These are phyloP conservation scores for Capsella bursapastoris DNA, from an alignment of 345 rosid species.

Conservation along the genomic window DNA sequence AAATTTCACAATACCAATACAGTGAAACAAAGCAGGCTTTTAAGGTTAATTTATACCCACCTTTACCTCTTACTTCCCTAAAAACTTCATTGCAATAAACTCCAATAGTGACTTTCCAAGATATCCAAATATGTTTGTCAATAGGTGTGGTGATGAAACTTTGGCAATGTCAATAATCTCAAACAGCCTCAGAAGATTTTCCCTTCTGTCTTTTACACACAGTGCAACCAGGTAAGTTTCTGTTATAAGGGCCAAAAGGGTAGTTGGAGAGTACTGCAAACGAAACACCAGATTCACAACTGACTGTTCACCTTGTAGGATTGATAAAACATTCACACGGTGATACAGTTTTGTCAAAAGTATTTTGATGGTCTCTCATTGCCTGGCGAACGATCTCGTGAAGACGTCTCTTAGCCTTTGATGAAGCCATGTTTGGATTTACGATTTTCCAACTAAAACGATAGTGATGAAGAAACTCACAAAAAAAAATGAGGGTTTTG, in stretches of 20 bases:
- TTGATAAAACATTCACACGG: background rate
- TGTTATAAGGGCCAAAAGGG: constrained; percentile 38
- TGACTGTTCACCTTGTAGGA: constrained; percentile 55
- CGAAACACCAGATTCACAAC: background rate
- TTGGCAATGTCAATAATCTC: constrained; percentile 60
- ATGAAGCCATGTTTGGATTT: too few relatives aligned
- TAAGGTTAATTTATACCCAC: background rate
- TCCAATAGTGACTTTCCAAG: constrained; percentile 68
- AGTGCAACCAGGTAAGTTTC: constrained; percentile 73
- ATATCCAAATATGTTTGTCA: constrained; percentile 56
- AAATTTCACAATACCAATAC: too few relatives aligned
- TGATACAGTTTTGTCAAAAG: background rate
- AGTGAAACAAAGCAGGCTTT: too few relatives aligned
- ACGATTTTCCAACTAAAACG: too few relatives aligned
- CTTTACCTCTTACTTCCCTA: constrained; percentile 59
- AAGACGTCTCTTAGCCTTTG: background rate
- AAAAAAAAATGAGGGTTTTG: too few relatives aligned
- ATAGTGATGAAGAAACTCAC: too few relatives aligned
- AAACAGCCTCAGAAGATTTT: constrained; percentile 57
- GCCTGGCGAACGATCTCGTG: background rate
- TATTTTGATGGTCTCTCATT: background rate
- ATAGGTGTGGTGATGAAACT: constrained; percentile 22
- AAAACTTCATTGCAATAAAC: constrained; percentile 61
- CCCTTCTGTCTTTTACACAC: constrained; percentile 56
- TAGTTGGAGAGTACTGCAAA: background rate